phyloP scores from a whole-genome alignment of 768 basidiomycete genomes.

The Russula ochroleuca region DNA sequence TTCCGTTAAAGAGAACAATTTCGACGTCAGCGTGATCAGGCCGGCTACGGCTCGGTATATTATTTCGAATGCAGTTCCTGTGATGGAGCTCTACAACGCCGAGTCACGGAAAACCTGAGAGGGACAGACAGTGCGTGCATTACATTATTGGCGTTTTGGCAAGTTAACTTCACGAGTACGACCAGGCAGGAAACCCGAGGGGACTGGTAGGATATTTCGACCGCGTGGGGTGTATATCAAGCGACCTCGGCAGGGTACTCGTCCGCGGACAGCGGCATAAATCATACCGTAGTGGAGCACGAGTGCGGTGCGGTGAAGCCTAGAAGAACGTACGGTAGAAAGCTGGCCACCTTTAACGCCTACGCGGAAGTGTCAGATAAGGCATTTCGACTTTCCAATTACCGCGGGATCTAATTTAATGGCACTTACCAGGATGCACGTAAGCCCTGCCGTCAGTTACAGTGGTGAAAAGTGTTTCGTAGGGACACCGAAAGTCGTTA shows the following conservation, averaged over 20 bases:
- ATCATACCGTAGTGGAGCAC: not conserved
- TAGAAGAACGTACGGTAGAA: not conserved
- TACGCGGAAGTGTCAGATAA: not conserved
- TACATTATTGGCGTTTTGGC: not conserved
- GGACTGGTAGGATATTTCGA: not conserved
- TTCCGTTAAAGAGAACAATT: not conserved
- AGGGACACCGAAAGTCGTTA: not conserved
- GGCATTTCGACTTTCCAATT: not conserved
- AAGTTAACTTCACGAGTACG: not conserved
- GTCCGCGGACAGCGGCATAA: conserved; percentile 1
- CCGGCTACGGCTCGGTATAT: not conserved
- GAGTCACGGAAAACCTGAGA: not conserved
- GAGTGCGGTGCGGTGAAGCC: not conserved
- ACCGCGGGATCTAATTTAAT: not conserved
- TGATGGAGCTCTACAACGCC: not conserved
- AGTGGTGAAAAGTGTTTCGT: not conserved
- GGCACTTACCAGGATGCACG: not conserved
- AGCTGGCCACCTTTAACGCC: not conserved
- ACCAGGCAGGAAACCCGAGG: not conserved
- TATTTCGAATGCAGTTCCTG: not conserved
- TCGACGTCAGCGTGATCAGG: not conserved
- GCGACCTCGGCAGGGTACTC: not conserved
- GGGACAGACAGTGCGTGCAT: not conserved
- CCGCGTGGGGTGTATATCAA: not conserved
- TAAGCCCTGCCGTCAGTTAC: not conserved